Evolutionary conservation across 371 early-diverging fungal species (phyloP).

Genomic region (Nematocida ausubeli): DNA sequence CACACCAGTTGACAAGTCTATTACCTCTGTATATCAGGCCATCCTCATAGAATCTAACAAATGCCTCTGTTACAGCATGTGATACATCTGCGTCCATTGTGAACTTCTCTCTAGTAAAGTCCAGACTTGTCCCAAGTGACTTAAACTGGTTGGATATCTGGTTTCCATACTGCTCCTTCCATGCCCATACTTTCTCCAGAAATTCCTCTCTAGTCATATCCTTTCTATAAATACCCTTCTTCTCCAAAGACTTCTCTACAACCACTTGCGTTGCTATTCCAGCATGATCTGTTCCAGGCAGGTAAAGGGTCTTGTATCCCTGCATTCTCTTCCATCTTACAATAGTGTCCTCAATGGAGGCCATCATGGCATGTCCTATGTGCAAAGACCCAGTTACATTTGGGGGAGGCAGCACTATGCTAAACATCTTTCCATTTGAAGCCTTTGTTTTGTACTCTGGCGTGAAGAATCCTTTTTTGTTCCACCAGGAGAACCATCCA

Average conservation of each 20-base stretch:
- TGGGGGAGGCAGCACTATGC: slow-evolving; percentile 92
- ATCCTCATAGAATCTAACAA: slow-evolving; percentile 86
- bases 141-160: slow-evolving; percentile 83
- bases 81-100: slow-evolving; percentile 83
- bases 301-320: slow-evolving; percentile 84
- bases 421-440: slow-evolving; percentile 71
- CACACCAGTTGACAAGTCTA: slow-evolving; percentile 96
- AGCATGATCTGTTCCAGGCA: slow-evolving; percentile 97
- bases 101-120: slow-evolving; percentile 85
- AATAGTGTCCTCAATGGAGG: slow-evolving; percentile 88
- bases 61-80: slow-evolving; percentile 84
- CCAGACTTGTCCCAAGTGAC: slow-evolving; percentile 84
- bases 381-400: slow-evolving; percentile 97
- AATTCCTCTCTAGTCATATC: slow-evolving; percentile 87
- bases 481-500: slow-evolving; percentile 93
- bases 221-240: slow-evolving; percentile 78
- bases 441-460: slow-evolving; percentile 75
- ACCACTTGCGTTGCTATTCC: slow-evolving; percentile 96
- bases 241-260: slow-evolving; percentile 86
- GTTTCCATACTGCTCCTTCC: slow-evolving; percentile 78
- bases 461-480: slow-evolving; percentile 80
- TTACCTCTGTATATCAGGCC: slow-evolving; percentile 91
- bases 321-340: slow-evolving; percentile 91
- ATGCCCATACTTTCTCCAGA: slow-evolving; percentile 82
- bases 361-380: slow-evolving; percentile 91